These are phyloP conservation scores for Leishmania amazonensis DNA, from an alignment of 208 protist genomes.

Conservation along the genomic window DNA sequence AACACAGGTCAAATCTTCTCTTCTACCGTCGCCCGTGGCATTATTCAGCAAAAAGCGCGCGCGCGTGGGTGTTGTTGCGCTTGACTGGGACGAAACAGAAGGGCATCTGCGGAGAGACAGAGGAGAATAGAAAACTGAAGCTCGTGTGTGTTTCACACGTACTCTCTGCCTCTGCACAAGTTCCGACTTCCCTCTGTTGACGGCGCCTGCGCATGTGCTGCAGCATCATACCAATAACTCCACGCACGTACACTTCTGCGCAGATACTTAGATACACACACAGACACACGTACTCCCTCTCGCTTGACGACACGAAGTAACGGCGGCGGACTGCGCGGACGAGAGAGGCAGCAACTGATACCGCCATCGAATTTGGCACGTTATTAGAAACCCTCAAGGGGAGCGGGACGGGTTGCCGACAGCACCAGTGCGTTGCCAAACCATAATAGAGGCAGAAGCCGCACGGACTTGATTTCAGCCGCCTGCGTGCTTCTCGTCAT, in stretches of 20 bases:
- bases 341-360: neutral
- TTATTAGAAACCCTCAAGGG: neutral
- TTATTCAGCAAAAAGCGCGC: neutral
- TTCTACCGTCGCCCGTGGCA: neutral
- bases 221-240: neutral
- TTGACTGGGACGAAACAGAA: neutral
- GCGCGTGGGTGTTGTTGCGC: neutral
- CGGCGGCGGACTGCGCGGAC: neutral
- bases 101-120: neutral
- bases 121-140: neutral
- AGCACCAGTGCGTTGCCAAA: neutral
- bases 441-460: neutral
- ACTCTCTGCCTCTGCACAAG: neutral
- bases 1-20: neutral
- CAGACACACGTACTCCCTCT: neutral
- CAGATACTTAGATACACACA: neutral
- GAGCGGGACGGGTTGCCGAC: neutral
- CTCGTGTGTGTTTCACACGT: neutral
- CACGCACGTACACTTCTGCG: neutral
- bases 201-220: neutral
- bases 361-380: neutral
- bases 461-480: neutral
- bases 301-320: neutral
- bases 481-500: neutral
- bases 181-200: neutral